These are phyloP conservation scores for Dispira simplex DNA, from an alignment of 192 early-diverging fungal genomes.

Conservation along the genomic window DNA sequence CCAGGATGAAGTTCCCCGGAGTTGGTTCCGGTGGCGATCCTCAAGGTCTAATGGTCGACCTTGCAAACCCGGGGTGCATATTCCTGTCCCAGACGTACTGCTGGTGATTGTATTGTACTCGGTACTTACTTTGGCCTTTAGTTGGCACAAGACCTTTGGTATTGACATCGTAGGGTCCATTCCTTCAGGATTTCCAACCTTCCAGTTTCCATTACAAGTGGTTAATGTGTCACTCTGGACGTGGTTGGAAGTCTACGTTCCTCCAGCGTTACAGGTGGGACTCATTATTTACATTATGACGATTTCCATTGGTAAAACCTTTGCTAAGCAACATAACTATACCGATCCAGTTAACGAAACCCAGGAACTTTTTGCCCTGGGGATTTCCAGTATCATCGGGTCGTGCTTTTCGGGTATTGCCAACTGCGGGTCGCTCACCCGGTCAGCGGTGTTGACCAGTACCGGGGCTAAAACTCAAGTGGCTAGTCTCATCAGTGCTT, in stretches of 20 bases:
- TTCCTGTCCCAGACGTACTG: constrained; percentile 4
- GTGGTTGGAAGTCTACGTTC: neutral
- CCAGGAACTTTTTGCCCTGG: constrained; percentile 10
- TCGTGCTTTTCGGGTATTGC: constrained; percentile 8
- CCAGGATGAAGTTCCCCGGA: no score
- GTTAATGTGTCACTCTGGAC: neutral
- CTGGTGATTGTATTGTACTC: constrained; percentile 7
- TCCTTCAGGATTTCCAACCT: constrained; percentile 8
- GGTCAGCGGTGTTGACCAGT: constrained; percentile 8
- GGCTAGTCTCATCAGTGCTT: constrained; percentile 1
- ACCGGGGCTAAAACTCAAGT: constrained; percentile 4
- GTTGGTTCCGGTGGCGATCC: no score
- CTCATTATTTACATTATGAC: constrained; percentile 5
- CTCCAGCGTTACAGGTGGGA: neutral
- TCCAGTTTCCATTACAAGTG: neutral
- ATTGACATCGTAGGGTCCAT: constrained; percentile 3
- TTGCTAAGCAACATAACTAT: neutral
- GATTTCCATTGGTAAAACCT: constrained; percentile 3
- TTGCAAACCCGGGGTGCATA: neutral
- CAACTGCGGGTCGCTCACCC: constrained; percentile 2
- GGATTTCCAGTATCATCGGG: neutral
- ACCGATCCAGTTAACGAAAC: neutral
- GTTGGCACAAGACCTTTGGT: neutral
- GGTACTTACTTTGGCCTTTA: neutral
- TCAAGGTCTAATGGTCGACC: no score